Evolutionary conservation across 2,329 filamentous ascomycete species (phyloP).

Genomic region (Hypoxylon sp.): DNA sequence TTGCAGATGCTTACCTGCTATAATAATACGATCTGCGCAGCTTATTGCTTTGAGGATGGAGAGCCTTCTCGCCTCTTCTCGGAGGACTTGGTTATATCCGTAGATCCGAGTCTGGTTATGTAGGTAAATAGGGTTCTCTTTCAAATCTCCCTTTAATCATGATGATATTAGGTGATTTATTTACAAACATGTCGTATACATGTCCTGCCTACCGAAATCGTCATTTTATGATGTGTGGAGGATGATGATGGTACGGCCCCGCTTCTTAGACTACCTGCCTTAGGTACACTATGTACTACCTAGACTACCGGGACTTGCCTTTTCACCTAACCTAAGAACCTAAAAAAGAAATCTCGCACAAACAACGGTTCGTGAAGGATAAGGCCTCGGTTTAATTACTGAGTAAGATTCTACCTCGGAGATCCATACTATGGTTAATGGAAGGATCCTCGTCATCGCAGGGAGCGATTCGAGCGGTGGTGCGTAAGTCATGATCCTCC

Average conservation of each 20-base stretch:
- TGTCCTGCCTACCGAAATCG: constrained; percentile 4
- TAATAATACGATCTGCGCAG: background rate
- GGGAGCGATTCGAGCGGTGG: constrained; percentile 93
- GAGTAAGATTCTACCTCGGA: constrained; percentile 4
- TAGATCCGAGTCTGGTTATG: constrained; percentile 12
- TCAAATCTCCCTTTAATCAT: background rate
- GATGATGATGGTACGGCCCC: constrained; percentile 31
- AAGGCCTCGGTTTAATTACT: constrained; percentile 17
- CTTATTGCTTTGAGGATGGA: constrained; percentile 9
- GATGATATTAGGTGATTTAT: constrained; percentile 14
- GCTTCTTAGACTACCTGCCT: constrained; percentile 18
- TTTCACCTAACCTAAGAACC: constrained; percentile 19
- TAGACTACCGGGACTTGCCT: background rate
- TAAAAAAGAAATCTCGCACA: constrained; percentile 38
- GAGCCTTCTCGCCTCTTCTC: background rate
- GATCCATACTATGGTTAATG: constrained; percentile 56
- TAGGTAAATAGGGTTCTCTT: constrained; percentile 10
- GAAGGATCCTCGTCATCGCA: constrained; percentile 82
- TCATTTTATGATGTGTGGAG: background rate
- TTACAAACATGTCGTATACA: background rate
- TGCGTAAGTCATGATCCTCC: constrained; percentile 69
- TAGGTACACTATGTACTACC: too few relatives aligned
- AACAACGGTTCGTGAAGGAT: constrained; percentile 5
- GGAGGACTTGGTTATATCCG: constrained; percentile 3
- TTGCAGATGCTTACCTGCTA: constrained; percentile 19